A percentile compares a stretch with the other conserved stretches of the same genome.
phyloP scores from a whole-genome alignment of 2,329 filamentous ascomycete genomes.

The Elsinoe fawcettii region DNA sequence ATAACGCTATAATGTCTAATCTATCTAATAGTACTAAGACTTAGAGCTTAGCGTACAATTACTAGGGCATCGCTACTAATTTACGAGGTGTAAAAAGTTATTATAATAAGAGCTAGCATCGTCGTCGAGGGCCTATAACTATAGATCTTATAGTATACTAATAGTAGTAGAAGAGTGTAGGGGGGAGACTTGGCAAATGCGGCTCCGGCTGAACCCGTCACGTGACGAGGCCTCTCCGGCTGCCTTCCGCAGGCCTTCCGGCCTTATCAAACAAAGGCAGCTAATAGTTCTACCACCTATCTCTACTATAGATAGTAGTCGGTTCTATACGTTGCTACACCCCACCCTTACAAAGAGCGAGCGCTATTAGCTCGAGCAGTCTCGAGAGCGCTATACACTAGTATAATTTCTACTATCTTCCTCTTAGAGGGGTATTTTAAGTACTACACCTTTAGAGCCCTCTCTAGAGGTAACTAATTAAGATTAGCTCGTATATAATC shows the following conservation, averaged over 20 bases:
- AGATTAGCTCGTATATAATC: background rate
- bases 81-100: background rate
- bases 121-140: background rate
- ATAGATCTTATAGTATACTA: background rate
- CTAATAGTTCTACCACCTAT: too few species aligned
- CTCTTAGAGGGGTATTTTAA: background rate
- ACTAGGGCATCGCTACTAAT: background rate
- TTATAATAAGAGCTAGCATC: background rate
- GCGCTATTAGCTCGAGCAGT: background rate
- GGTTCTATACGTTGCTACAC: too few species aligned
- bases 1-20: background rate
- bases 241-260: too few species aligned
- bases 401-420: background rate
- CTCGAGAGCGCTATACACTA: background rate
- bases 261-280: too few species aligned
- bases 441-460: background rate
- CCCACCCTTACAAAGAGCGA: too few species aligned
- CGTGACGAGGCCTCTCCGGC: too few species aligned
- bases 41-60: background rate
- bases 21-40: background rate
- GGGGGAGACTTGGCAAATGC: too few species aligned
- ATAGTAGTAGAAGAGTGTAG: conserved; percentile 1
- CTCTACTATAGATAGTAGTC: too few species aligned
- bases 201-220: too few species aligned
- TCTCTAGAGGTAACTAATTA: background rate